Base-by-base conservation (phyloP, 192 early-diverging fungal species). In the Rhizophagus clarus region DNA sequence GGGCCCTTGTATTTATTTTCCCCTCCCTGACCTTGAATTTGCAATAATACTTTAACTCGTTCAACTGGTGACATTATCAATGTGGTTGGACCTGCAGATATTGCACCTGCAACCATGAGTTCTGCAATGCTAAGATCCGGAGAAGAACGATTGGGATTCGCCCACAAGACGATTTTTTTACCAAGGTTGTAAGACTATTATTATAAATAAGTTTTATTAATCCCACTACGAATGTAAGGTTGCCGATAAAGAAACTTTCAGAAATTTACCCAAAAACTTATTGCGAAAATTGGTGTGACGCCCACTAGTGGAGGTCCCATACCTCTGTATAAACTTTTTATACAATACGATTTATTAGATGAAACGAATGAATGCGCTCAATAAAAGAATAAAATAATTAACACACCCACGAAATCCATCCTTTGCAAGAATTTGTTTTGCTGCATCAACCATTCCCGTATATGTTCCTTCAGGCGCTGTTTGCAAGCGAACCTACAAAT, bases 71-170 rank as follows among this genome's bases (percentile, higher is more conserved):
- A 93, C 91, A 97, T 97, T 75, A 98, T 85, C 72, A 96, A 88
- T 12, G 97, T 98, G 24, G 96, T 96, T n/a, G 96, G 96, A 47
- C 94, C 92, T 56, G 97, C 98, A 4, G 97, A 98, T 88, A 98
- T 96, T 28, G 90, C 96, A 81, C 98, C 97, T 40, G 97, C 97
- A 84, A 95, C 89, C 56, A 93, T 91, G 71, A 91, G 93, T 82
- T 98, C 96, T 82, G 85, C 81, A 82, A 93, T 86, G 73, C 89
- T 91, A 42, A 97, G 88, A 3, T 91, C 87, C 24, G 81, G 84
- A 47, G 80, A 77, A 51, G 84, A 81, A 40, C 91, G 85, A 71
- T 88, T 86, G 26, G 93, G 92, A 20, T 88, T 92, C 26, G 84
- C 80, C 20, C 74, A 76, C 51, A 85, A 89, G 5, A 92, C 90